Base-by-base conservation (phyloP, 1,139 yeast species). In the Debaryomycetaceae sp. region DNA sequence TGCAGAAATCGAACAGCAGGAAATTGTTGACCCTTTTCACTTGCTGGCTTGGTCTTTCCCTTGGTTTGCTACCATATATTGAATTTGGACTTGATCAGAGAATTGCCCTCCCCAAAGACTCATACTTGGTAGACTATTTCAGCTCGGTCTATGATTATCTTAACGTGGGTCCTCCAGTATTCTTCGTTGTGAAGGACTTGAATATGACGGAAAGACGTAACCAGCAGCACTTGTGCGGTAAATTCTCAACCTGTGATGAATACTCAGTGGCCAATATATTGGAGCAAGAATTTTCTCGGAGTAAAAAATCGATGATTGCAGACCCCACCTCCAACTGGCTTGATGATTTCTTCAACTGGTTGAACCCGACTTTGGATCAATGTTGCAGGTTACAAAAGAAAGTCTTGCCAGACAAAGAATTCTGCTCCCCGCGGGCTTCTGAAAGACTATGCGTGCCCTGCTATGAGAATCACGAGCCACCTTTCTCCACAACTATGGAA, bases 261-360 rank as follows among this genome's bases (percentile, higher is more conserved):
- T 81, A 65, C 51, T 91, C 97, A 0, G 59, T 92, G 31, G 81
- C 87, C 1, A 92, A 89, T 52, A 71, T 91, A n/a, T 62, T 92
- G 35, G 96, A 89, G 52, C 94, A 87, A 58, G 98, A 92, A 56
- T 77, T 85, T 41, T 79, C 81, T 46, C 66, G 96, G 35, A 70
- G 81, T 0, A 67, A 77, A 2, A 54, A 68, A 6, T 83, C 94
- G 0, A 83, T 84, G 9, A 73, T 92, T 35, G 75, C 78, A 1
- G 94, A 87, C 37, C 96, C 98, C 0, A 78, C 88, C 2, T 81
- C 96, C 1, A 84, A 85, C 52, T 92, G 98, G 98, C 67, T 89
- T 39, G 98, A 92, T 60, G 98, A 92, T 56, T 91, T 80, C 56
- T 71, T 92, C 47, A 75, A 81, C 36, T 92, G 94, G 86, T 66